Base-by-base conservation (phyloP, 495 filamentous ascomycete genomes). In the Penicillium antarcticum region DNA sequence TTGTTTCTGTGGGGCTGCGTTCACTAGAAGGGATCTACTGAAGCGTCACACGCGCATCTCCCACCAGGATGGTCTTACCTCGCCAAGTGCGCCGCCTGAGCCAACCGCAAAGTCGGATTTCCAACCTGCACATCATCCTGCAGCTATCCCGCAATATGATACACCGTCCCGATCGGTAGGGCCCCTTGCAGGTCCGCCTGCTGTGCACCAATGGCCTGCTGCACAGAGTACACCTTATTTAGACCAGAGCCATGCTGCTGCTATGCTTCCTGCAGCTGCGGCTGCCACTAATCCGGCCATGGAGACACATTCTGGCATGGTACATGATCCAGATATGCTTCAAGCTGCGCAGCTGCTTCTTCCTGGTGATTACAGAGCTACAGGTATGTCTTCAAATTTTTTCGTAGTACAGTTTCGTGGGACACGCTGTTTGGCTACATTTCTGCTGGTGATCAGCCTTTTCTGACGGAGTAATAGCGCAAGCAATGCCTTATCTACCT, bases 1-100 rank as follows among this genome's bases (percentile, higher is more conserved):
- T 36, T 80, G 77, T 55, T 76, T 73, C 61, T 80, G 77, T 68
- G 77, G 77, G 62, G 72, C 76, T 37, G 73, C 74, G 1, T 80
- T 79, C 56, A 78, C 77, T 44, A 70, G 77, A 41, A 70, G 77
- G 39, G 77, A 80, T 69, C 70, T 80, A 17, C 57, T 80, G 52
- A 79, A 78, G 53, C 71, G 77, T 44, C 77, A 80, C 51, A 74
- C 72, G 36, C 71, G 73, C 48, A 78, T 73, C 32, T 61, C 70
- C 4, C 68, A 71, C 45, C 66, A 71, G 35, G 64, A 70, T 61
- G 59, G 53, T 1, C 35, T 68, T 19, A 55, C 51, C 8, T 71
- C 70, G 10, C 68, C 70, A 13, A 65, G 57, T 42, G 66, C 67
- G 2, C 67, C 68, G 42, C 43, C 68, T 14, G 60, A 57, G 29